phyloP scores from a whole-genome alignment of 345 rosid species.

The Sisymbrium irio region DNA sequence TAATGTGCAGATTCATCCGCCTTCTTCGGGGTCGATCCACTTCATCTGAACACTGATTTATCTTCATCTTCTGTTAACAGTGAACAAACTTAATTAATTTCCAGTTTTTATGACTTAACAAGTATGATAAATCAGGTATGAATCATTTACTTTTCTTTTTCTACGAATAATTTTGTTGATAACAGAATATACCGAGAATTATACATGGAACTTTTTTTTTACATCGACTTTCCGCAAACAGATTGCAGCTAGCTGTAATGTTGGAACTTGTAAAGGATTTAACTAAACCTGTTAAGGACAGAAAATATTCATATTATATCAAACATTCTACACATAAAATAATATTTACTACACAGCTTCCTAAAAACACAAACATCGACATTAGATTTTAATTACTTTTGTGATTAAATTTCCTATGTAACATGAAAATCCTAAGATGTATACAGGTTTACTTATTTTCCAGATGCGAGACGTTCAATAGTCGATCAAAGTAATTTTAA shows the following conservation, averaged over 20 bases:
- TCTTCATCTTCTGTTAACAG: not conserved
- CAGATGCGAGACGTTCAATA: not conserved
- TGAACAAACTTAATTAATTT: not conserved
- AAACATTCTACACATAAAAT: slow-evolving; percentile 7
- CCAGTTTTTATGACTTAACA: not conserved
- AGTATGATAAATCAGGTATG: not conserved
- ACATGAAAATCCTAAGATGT: not conserved
- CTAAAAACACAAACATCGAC: slow-evolving; percentile 1
- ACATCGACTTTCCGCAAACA: not conserved
- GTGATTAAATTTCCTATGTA: not conserved
- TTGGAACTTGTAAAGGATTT: slow-evolving; percentile 13
- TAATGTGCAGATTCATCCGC: slow-evolving; percentile 31
- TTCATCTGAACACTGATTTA: not conserved
- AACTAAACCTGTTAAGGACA: slow-evolving; percentile 10
- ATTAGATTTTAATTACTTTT: not conserved
- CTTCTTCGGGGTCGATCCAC: slow-evolving; percentile 22
- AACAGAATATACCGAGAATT: not conserved
- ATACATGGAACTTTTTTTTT: not conserved
- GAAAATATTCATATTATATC: not conserved
- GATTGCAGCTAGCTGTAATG: slow-evolving; percentile 10
- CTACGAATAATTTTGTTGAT: not conserved
- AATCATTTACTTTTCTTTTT: not conserved
- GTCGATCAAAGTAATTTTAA: not conserved
- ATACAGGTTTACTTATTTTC: not conserved
- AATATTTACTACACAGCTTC: not conserved